A percentile compares a stretch with the other conserved stretches of the same genome.
Evolutionary conservation across 176 grass and related monocot species (phyloP).

Genomic region (Raddia guianensis): DNA sequence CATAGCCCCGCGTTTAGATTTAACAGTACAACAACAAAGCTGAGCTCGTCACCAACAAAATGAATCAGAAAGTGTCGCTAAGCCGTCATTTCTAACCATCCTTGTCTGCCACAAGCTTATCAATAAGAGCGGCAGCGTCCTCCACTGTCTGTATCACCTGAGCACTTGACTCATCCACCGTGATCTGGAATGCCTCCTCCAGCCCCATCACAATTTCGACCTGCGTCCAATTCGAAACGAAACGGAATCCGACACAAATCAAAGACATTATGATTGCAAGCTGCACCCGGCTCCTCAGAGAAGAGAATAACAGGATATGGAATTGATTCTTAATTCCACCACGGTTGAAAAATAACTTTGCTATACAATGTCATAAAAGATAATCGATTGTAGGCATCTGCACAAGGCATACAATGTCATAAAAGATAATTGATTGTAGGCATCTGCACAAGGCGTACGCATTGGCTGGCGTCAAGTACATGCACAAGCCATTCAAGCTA

Average conservation of each 20-base stretch:
- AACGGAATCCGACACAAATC: background rate
- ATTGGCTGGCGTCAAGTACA: background rate
- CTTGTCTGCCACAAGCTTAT: constrained; percentile 57
- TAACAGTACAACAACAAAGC: constrained; percentile 8
- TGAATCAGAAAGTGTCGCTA: background rate
- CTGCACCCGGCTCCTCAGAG: background rate
- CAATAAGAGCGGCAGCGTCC: constrained; percentile 67
- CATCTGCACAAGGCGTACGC: background rate
- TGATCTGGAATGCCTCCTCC: constrained; percentile 76
- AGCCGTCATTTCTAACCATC: constrained; percentile 20
- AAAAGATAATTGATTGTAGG: background rate
- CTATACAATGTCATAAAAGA: background rate
- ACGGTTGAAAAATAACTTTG: background rate
- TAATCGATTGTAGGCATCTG: too few species aligned
- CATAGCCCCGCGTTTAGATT: background rate
- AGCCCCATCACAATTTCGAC: constrained; percentile 82
- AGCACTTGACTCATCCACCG: constrained; percentile 62
- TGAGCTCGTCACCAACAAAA: background rate
- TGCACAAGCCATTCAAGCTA: background rate
- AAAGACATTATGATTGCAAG: background rate
- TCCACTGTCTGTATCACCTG: constrained; percentile 63
- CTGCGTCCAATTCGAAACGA: constrained; percentile 31
- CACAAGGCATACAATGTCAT: background rate
- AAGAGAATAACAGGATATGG: background rate
- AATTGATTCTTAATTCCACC: background rate